phyloP scores from a whole-genome alignment of 768 basidiomycete genomes.

The Guyanaporus albipodus region DNA sequence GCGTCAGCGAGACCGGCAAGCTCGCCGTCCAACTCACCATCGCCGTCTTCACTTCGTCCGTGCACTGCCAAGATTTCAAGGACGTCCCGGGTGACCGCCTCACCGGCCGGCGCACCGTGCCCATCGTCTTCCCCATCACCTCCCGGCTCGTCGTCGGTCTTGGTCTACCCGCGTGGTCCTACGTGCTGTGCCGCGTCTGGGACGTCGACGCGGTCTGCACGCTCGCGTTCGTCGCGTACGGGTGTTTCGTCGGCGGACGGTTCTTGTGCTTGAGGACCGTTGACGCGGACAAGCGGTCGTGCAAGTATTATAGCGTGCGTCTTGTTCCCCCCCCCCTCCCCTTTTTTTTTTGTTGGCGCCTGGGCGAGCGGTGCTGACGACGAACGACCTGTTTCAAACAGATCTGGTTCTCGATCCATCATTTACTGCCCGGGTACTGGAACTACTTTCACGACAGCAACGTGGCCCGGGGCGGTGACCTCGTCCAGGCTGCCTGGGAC shows the following conservation, averaged over 20 bases:
- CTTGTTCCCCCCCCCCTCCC: too few relatives aligned
- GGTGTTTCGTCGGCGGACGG: slow-evolving; percentile 32
- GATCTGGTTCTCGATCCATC: slow-evolving; percentile 36
- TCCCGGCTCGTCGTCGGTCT: slow-evolving; percentile 34
- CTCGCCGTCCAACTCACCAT: slow-evolving; percentile 35
- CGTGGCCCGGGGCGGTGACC: slow-evolving; percentile 12
- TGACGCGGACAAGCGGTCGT: slow-evolving; percentile 33
- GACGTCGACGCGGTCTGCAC: slow-evolving; percentile 27
- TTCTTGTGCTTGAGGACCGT: slow-evolving; percentile 30
- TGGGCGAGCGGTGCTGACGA: neutral
- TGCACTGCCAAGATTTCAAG: slow-evolving; percentile 48
- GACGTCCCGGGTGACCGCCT: slow-evolving; percentile 42
- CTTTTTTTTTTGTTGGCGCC: too few relatives aligned
- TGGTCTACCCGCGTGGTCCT: slow-evolving; percentile 38
- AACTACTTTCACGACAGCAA: slow-evolving; percentile 27
- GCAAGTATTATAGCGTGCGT: slow-evolving; percentile 37
- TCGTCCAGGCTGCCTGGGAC: slow-evolving; percentile 19
- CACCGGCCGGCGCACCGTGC: slow-evolving; percentile 40
- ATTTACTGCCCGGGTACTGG: slow-evolving; percentile 36
- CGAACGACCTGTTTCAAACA: slow-evolving; percentile 4
- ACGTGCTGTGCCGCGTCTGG: slow-evolving; percentile 34
- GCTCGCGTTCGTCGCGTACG: slow-evolving; percentile 29
- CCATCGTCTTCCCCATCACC: slow-evolving; percentile 39
- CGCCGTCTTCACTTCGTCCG: slow-evolving; percentile 41
- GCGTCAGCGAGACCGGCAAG: slow-evolving; percentile 26